Conservation (phyloP, 2,329 filamentous ascomycete species). For the Fusarium acutatum region DNA sequence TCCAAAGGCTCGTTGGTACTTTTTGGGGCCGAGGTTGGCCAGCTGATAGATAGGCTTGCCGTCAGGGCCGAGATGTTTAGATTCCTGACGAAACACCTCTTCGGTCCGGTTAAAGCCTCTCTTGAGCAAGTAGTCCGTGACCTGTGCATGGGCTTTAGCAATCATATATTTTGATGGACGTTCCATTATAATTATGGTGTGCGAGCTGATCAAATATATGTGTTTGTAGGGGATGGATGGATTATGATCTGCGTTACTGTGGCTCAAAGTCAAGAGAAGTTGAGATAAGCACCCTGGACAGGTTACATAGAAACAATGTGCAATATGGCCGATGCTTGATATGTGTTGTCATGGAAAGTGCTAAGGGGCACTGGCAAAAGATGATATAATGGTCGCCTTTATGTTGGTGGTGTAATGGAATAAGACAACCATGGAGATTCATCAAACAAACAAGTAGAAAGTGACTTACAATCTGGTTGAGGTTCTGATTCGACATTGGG, state of each 20-base stretch:
- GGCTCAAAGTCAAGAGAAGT: background rate
- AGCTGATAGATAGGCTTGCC: slow-evolving; percentile 77
- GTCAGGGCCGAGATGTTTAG: slow-evolving; percentile 81
- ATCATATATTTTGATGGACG: background rate
- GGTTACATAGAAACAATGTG: background rate
- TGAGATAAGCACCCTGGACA: background rate
- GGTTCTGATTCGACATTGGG: slow-evolving; percentile 81
- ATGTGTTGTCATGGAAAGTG: background rate
- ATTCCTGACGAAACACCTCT: slow-evolving; percentile 90
- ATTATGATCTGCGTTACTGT: background rate
- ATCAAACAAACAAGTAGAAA: background rate
- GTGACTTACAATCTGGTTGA: slow-evolving; percentile 90
- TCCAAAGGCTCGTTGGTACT: slow-evolving; percentile 79
- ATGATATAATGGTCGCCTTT: background rate
- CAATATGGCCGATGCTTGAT: background rate
- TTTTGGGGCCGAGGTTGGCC: slow-evolving; percentile 77
- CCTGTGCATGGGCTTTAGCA: slow-evolving; percentile 49
- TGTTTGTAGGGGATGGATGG: background rate
- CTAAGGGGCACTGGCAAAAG: background rate
- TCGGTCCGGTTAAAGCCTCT: slow-evolving; percentile 95
- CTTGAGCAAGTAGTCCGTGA: slow-evolving; percentile 95
- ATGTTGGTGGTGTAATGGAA: background rate
- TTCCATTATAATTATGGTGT: background rate
- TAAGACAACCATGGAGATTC: background rate
- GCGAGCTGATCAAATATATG: background rate